Evolutionary conservation across 192 early-diverging fungal species (phyloP), one percentile per base, ranked within the genome.

Genomic region (Coemansia sp.): DNA sequence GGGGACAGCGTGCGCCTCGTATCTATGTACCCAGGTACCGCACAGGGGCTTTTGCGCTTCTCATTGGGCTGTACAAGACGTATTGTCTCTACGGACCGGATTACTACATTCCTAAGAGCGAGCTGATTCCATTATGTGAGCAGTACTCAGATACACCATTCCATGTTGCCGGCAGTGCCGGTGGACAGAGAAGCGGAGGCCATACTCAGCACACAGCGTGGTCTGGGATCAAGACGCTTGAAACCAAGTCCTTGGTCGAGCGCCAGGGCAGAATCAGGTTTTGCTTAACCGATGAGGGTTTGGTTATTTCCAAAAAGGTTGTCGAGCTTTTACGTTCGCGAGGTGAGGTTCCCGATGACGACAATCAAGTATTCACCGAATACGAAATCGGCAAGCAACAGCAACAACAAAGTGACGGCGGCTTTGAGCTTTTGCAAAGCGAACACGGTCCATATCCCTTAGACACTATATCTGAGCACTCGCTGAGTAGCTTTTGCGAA

Each of bases 31-130:
- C 95, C 26, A 60, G 79, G 33, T 89, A 87, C 62, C 85, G 93
- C 3, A 88, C 91, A 0, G 93, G 91, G 4, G 85, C 88, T 4
- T 97, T 93, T 74, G 92, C 87, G 4, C 88, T 97, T 33, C 73
- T 97, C 26, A 63, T 95, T 0, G 79, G 89, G 9, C 67, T 95
- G 26, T 71, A 70, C 21, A 81, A 81, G 45, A 85, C 58, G 21
- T 76, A 35, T 53, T 83, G 42, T 64, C 66, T 51, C 52, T 75
- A 58, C 59, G 74, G 79, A 2, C 55, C 26, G n/a, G 75, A 62
- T 64, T 67, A 67, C 68, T 86, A 59, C 53, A 67, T 89, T 40
- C 86, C 85, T n/a, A 93, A 89, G 83, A 40, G 74, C 4, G 89
- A 95, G 35, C 87, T 97, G 29, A 82, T 91, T 9, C 71, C 76